phyloP scores from a whole-genome alignment of 2,329 filamentous ascomycete genomes.

The Xylariales sp. region DNA sequence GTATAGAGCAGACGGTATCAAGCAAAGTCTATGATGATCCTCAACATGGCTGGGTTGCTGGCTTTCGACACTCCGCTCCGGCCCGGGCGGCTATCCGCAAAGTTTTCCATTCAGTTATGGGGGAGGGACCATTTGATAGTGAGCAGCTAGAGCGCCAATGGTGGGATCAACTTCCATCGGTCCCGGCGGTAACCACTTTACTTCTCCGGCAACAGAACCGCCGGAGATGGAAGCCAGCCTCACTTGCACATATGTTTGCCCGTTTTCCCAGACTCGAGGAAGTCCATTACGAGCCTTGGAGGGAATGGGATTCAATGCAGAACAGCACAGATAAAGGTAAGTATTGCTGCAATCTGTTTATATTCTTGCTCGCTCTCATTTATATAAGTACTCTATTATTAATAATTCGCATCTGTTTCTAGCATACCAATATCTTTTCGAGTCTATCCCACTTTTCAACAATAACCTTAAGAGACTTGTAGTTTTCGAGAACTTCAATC shows the following conservation, averaged over 20 bases:
- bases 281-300: constrained; percentile 35
- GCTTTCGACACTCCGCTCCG: constrained; percentile 17
- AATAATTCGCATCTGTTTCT: no score
- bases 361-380: no score
- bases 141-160: constrained; percentile 23
- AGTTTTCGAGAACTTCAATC: constrained; percentile 29
- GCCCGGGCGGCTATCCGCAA: not conserved
- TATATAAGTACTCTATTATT: no score
- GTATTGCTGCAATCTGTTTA: constrained; percentile 20
- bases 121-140: constrained; percentile 22
- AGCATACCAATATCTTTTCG: constrained; percentile 17
- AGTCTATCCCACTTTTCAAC: constrained; percentile 14
- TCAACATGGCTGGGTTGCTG: constrained; percentile 23
- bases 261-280: constrained; percentile 31
- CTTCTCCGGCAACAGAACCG: constrained; percentile 34
- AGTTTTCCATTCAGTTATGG: constrained; percentile 27
- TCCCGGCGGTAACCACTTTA: constrained; percentile 27
- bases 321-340: constrained; percentile 23
- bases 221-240: constrained; percentile 28
- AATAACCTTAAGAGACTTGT: constrained; percentile 14
- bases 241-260: constrained; percentile 28
- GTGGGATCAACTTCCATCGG: constrained; percentile 29
- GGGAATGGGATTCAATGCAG: constrained; percentile 22
- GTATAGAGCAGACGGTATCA: no score
- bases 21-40: no score